A percentile compares a stretch with the other conserved stretches of the same genome.
Evolutionary conservation across 1,284 basidiomycete genomes (phyloP).

Genomic region (Ustilago shanxiensis): DNA sequence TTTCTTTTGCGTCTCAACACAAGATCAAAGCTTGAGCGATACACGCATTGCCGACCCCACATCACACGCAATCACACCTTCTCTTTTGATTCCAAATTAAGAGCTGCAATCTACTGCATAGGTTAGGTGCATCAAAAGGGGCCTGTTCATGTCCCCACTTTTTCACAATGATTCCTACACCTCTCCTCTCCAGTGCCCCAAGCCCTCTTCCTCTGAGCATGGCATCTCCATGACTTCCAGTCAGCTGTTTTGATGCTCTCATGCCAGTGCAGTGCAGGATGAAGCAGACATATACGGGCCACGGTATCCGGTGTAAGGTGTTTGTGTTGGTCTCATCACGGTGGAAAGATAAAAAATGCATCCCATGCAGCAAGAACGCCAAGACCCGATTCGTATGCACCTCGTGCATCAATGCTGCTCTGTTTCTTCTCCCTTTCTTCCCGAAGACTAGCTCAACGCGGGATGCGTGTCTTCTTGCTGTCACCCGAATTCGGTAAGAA

Average conservation of each 20-base stretch:
- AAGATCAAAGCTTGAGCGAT: neutral
- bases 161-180: neutral
- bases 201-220: too few relatives aligned
- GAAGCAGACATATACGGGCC: too few relatives aligned
- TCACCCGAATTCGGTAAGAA: neutral
- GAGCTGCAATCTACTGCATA: neutral
- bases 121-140: neutral
- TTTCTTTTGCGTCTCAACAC: neutral
- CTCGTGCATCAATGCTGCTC: neutral
- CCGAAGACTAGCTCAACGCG: neutral
- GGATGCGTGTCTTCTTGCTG: neutral
- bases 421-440: neutral
- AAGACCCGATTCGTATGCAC: neutral
- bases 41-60: neutral
- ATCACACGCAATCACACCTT: neutral
- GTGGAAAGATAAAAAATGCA: neutral
- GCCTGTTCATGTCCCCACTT: neutral
- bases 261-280: too few relatives aligned
- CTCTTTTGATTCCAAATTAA: neutral
- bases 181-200: neutral
- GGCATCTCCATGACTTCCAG: too few relatives aligned
- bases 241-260: neutral
- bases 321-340: too few relatives aligned
- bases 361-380: constrained; percentile 3
- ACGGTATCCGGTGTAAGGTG: too few relatives aligned